Base-by-base conservation (phyloP, 2,329 filamentous ascomycete genomes). In the Diaporthe sp. region DNA sequence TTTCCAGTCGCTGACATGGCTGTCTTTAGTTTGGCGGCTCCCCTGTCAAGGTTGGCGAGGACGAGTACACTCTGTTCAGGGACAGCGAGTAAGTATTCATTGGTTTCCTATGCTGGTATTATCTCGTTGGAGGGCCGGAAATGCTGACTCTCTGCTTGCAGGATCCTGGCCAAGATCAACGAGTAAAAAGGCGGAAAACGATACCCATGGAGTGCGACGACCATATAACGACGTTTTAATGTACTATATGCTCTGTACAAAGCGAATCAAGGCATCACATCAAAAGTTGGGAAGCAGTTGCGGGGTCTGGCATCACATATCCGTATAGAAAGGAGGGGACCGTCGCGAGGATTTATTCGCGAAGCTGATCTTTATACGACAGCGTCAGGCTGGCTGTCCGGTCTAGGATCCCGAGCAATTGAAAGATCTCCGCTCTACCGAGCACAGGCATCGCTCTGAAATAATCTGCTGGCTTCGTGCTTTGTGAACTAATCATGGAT, bases 91-190 rank as follows among this genome's bases (percentile, higher is more conserved):
- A 92, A 87, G 96, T 93, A 78, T 61, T 47, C 32, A 22, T 37
- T 25, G 17, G 39, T 32, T 32, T 71, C 69, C 75, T 44, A 73
- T 56, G 30, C 22, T 37, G 6, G 13, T 32, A n/a, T n/a, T 12
- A 25, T 9, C 3, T 1, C 22, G 44, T 55, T 51, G 2, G 17
- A 47, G 17, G 13, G 19, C 8, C 17, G 6, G 1, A 2, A 47
- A 59, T 44, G 42, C 78, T 82, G 39, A 81, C 77, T 5, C 50
- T 73, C 47, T 39, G 19, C 68, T 30, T 51, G 35, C 80, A 98
- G 96, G 85, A 94, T 99, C 80, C 92, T 99, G 76, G 97, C 97
- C 85, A 99, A 98, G 93, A 98, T 99, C 91, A 98, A 95, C 87
- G 96, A 98, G 90, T 98, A 94, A 88, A 89, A 89, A 79, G 79